Base-by-base conservation (phyloP, 257 asterid genomes). In the Petrea volubilis region DNA sequence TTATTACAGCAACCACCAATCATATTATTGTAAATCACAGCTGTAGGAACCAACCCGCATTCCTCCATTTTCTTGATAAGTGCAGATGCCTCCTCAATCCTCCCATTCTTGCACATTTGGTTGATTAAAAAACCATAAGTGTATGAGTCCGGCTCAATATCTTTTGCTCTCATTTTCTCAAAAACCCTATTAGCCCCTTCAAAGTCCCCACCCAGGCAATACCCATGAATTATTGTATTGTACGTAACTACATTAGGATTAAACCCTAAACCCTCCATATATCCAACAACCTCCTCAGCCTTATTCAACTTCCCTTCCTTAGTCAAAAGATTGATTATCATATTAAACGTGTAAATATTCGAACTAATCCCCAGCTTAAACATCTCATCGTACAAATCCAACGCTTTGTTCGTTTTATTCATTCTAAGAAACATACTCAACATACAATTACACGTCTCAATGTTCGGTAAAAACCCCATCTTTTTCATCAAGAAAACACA, bases 281-380 rank as follows among this genome's bases (percentile, higher is more conserved):
- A 68, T 46, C 62, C 68, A 53, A 78, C 68, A 63, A 87, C 73
- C 24, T 77, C 81, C 73, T 72, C 70, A 7, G 89, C 88, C 70
- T 78, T 83, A 71, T 70, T 80, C 67, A 83, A 61, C 77, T 85
- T 74, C 33, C 91, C 89, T 78, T 83, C 86, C 84, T 74, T 85
- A 56, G 84, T 79, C 66, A 84, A 64, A 60, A 77, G 78, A 75
- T 83, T 88, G 80, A 85, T 78, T 84, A 83, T 78, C 55, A 75
- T 84, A 70, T 82, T 82, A 53, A 79, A 80, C 1, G 92, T 86
- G 49, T 71, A 79, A 50, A 83, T 52, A 63, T 74, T 78, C 7
- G 83, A 64, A 68, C 13, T 55, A 31, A 88, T 80, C 76, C 71
- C 80, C 80, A 83, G 70, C 53, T 75, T 75, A 62, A 80, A 72